Evolutionary conservation across 768 basidiomycete species (phyloP).

Genomic region (Leccinellum albellum): DNA sequence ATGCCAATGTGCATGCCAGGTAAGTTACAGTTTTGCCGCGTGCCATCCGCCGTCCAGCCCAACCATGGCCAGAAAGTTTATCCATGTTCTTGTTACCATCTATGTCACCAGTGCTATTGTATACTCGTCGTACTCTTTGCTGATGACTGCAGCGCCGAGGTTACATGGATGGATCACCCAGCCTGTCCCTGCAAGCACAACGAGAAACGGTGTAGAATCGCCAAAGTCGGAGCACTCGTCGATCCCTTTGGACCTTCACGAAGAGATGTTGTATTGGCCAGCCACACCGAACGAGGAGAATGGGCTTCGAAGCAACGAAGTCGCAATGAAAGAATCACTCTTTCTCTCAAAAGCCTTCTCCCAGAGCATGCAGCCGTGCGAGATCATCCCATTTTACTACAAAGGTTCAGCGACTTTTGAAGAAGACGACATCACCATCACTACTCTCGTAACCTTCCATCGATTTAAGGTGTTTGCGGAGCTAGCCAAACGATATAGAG

Average conservation of each 20-base stretch:
- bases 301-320: background rate
- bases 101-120: slow-evolving; percentile 29
- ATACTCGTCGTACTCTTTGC: slow-evolving; percentile 29
- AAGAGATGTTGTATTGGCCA: slow-evolving; percentile 24
- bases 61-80: slow-evolving; percentile 10
- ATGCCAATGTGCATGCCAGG: slow-evolving; percentile 15
- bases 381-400: slow-evolving; percentile 80
- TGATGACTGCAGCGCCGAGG: slow-evolving; percentile 9
- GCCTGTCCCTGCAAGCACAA: background rate
- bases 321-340: slow-evolving; percentile 43
- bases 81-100: slow-evolving; percentile 11
- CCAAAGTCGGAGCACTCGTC: slow-evolving; percentile 1
- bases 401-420: slow-evolving; percentile 55
- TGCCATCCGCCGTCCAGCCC: slow-evolving; percentile 1
- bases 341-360: slow-evolving; percentile 71
- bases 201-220: background rate
- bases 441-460: slow-evolving; percentile 79
- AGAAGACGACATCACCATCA: slow-evolving; percentile 73
- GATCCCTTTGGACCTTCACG: slow-evolving; percentile 3
- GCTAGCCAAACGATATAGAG: slow-evolving; percentile 75
- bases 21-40: background rate
- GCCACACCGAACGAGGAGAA: background rate
- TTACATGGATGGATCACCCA: slow-evolving; percentile 5
- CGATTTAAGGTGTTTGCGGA: slow-evolving; percentile 69
- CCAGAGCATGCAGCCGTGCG: slow-evolving; percentile 65